Evolutionary conservation across 2,329 filamentous ascomycete species (phyloP), one percentile per base, ranked within the genome.

Genomic region (Ophiostoma ulmi): DNA sequence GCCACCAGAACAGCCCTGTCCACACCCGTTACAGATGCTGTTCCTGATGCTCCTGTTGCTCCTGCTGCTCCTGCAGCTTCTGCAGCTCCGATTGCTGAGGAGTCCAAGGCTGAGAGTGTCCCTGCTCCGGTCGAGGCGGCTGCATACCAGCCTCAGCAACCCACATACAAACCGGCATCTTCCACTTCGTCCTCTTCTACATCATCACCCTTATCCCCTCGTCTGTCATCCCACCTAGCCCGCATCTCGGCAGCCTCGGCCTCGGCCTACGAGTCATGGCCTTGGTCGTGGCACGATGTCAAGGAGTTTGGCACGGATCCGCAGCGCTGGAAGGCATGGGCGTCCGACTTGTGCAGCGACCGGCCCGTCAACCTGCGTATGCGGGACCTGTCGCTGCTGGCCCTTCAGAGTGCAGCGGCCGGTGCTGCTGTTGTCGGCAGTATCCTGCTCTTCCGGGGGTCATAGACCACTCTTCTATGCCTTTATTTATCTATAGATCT

Each of bases 381-480:
- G 82, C 85, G 87, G 69, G 91, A 94, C 75, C 80, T 90, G 41
- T 92, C 91, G 2, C 79, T 90, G n/a, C 81, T 91, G 74, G 89
- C 86, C 67, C 80, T 92, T 48, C 87, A 93, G 79, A 86, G 90
- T 70, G 88, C 86, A 8, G 83, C 87, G 38, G 85, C 87, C 0
- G 91, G 91, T n/a, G 90, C 88, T 13, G 66, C 67, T 4, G 7
- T 74, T 6, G 72, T 70, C 38, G 70, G 67, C n/a, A 31, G 66
- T 5, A 22, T 74, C 5, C 22, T 70, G 6, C n/a, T 74, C 0
- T 36, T 72, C 2, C 58, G 73, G 61, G 58, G 68, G 26, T 35
- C 22, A 5, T 26, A 52, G 38, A 8, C 2, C 31, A 31, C 2
- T 31, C 31, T 31, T 31, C 31, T 3, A 10, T 4, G 1, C 13